phyloP scores from a whole-genome alignment of 1,284 basidiomycete species.

The Tremellales sp. region DNA sequence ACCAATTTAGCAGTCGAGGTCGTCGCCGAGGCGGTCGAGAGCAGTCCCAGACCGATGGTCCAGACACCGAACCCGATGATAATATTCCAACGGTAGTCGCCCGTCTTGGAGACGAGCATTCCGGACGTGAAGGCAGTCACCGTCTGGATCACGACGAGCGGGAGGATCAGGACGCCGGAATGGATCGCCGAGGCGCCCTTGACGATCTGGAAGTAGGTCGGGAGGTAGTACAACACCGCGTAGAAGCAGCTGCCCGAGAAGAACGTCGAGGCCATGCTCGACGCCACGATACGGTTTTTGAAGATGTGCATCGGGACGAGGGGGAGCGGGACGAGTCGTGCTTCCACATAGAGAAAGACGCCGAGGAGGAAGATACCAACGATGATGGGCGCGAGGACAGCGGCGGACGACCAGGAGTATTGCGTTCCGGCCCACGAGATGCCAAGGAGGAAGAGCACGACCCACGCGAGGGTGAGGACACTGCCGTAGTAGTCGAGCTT shows the following conservation, averaged over 20 bases:
- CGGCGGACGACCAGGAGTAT: slow-evolving; percentile 63
- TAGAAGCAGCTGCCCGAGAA: slow-evolving; percentile 54
- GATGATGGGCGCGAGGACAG: slow-evolving; percentile 61
- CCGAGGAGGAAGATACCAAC: slow-evolving; percentile 57
- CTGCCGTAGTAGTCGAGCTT: slow-evolving; percentile 65
- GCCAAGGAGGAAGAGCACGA: slow-evolving; percentile 62
- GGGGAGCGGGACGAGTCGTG: slow-evolving; percentile 63
- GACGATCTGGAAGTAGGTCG: slow-evolving; percentile 70
- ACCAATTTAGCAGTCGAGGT: slow-evolving; percentile 58
- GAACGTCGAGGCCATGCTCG: slow-evolving; percentile 65
- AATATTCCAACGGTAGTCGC: slow-evolving; percentile 61
- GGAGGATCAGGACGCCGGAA: slow-evolving; percentile 61
- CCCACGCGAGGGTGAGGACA: slow-evolving; percentile 59
- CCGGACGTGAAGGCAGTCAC: slow-evolving; percentile 52
- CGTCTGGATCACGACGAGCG: slow-evolving; percentile 62
- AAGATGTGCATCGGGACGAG: slow-evolving; percentile 72
- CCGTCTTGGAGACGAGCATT: slow-evolving; percentile 61
- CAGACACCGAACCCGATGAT: slow-evolving; percentile 65
- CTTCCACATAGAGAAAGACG: slow-evolving; percentile 68
- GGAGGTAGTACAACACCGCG: slow-evolving; percentile 54
- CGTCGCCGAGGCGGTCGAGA: slow-evolving; percentile 58
- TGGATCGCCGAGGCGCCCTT: slow-evolving; percentile 61
- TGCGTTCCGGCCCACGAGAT: slow-evolving; percentile 72
- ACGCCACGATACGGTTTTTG: slow-evolving; percentile 62
- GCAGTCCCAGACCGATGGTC: slow-evolving; percentile 64